phyloP scores from a whole-genome alignment of 306 rosid species.

The Gynostemma pentaphyllum region DNA sequence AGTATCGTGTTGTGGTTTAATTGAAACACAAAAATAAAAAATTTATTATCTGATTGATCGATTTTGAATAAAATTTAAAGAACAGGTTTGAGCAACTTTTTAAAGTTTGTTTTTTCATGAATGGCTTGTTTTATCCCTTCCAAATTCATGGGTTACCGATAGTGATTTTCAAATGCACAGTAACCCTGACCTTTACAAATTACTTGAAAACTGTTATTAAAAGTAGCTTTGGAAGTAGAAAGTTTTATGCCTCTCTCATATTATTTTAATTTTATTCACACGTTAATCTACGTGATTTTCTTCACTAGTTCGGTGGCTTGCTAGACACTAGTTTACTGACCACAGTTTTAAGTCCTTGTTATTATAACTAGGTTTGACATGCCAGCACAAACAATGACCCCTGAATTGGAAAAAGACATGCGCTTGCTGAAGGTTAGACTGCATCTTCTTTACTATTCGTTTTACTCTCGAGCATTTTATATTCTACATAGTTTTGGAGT shows the following conservation, averaged over 20 bases:
- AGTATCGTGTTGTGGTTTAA: no score
- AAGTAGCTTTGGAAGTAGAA: no score
- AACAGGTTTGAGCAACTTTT: no score
- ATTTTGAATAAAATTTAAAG: no score
- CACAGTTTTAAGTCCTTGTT: not conserved
- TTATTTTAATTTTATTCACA: not conserved
- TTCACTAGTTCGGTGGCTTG: not conserved
- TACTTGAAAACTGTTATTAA: no score
- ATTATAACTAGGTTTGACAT: conserved; percentile 52
- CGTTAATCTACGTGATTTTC: not conserved
- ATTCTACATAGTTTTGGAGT: not conserved
- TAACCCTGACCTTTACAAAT: no score
- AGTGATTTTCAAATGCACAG: no score
- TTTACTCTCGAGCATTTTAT: not conserved
- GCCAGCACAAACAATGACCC: conserved; percentile 78
- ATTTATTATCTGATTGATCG: no score
- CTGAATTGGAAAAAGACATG: conserved; percentile 60
- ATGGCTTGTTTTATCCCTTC: no score
- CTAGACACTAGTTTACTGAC: not conserved
- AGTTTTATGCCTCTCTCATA: not conserved
- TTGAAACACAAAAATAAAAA: no score
- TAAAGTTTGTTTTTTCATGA: no score
- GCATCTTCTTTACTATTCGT: not conserved
- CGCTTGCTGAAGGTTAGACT: conserved; percentile 55
- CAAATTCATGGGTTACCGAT: no score